Evolutionary conservation across 371 early-diverging fungal species (phyloP), one percentile per base, ranked within the genome.

Genomic region (Smittium mucronatum): DNA sequence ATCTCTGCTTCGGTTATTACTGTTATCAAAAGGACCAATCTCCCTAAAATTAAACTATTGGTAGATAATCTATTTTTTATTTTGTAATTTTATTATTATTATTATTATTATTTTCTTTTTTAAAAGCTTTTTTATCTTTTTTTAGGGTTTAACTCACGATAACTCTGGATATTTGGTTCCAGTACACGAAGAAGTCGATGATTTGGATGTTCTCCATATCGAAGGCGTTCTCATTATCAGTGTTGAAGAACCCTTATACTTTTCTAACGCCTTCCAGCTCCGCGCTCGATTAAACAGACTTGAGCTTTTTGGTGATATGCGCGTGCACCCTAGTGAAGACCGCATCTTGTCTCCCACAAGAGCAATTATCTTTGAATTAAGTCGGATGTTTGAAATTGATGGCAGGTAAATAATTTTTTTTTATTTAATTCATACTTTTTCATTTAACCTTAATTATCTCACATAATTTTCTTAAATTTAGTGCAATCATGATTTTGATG

Each of bases 251-350:
- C 86, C 89, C 0, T 78, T 97, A 33, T 93, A 89, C 75, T 97
- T 97, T 82, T 95, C 95, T 58, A 97, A 97, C 75, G 87, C 91
- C 58, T 94, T 94, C 0, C 93, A 95, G 81, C 79, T 97, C 66
- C 90, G 91, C 75, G 96, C 95, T 64, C 85, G 95, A 33, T 81
- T 97, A 63, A 86, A 91, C 59, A 88, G 97, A 34, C 78, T 94
- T 58, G 97, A 96, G 73, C 83, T 88, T 72, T 92, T 90, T 81
- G 97, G 97, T 35, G 91, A 91, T 70, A 84, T 93, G 82, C 85
- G 88, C 17, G 90, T 91, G 33, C 95, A 96, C 78, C 97, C 97
- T 16, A 87, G 83, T 8, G 94, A 83, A 79, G 87, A 78, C 57
- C 88, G 86, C 69, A 88, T 84, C 35, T 81, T 88, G 64, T 79